These are phyloP conservation scores for Orbilia brochopaga DNA, from an alignment of 2,329 filamentous ascomycete species.

Conservation along the genomic window DNA sequence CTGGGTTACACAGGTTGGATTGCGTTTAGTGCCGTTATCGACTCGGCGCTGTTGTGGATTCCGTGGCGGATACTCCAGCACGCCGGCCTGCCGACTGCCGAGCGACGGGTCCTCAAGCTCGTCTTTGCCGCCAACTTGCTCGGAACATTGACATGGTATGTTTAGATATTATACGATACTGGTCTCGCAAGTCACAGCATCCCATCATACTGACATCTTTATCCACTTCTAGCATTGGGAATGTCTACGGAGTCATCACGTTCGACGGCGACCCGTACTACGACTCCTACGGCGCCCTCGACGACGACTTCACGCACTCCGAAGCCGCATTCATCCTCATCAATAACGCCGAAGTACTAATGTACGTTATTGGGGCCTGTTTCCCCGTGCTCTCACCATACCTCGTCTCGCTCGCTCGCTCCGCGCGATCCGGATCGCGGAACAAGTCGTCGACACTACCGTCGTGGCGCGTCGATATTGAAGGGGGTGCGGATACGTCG, in stretches of 20 bases:
- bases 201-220: not conserved
- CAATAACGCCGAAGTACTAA: constrained; percentile 44
- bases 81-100: constrained; percentile 25
- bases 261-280: constrained; percentile 24
- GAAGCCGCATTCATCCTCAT: constrained; percentile 47
- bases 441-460: constrained; percentile 37
- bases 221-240: constrained; percentile 23
- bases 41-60: constrained; percentile 35
- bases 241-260: constrained; percentile 35
- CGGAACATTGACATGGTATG: constrained; percentile 39
- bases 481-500: constrained; percentile 9
- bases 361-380: constrained; percentile 47
- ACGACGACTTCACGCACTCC: constrained; percentile 46
- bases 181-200: not conserved
- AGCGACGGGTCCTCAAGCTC: constrained; percentile 39
- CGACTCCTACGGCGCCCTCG: constrained; percentile 9
- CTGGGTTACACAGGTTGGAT: constrained; percentile 16
- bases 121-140: constrained; percentile 45
- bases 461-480: constrained; percentile 32
- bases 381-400: constrained; percentile 48
- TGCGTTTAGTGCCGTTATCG: constrained; percentile 24
- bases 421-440: constrained; percentile 23
- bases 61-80: constrained; percentile 37
- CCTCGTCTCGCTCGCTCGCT: constrained; percentile 39
- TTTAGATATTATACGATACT: not conserved